phyloP scores from a whole-genome alignment of 192 early-diverging fungal genomes.

The Podila clonocystis region DNA sequence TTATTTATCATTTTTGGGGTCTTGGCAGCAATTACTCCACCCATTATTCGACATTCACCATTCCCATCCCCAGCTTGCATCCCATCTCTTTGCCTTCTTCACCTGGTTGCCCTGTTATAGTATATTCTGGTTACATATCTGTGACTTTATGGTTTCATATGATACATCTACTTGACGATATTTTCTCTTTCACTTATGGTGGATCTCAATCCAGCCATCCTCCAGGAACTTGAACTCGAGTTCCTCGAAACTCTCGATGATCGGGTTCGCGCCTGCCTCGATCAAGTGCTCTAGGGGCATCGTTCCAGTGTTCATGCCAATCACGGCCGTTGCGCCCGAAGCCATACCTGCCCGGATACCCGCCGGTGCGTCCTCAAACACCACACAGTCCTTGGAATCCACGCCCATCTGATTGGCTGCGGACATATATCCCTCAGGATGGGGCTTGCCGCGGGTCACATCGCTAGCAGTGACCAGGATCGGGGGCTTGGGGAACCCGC shows the following conservation, averaged over 20 bases:
- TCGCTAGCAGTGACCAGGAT: conserved; percentile 36
- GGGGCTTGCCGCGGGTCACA: conserved; percentile 50
- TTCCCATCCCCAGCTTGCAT: too few species aligned
- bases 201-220: conserved; percentile 53
- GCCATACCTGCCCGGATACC: conserved; percentile 55
- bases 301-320: conserved; percentile 52
- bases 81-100: too few species aligned
- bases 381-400: conserved; percentile 53
- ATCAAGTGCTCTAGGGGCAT: conserved; percentile 52
- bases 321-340: conserved; percentile 47
- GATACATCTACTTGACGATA: not conserved
- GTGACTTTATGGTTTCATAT: not conserved
- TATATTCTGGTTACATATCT: too few species aligned
- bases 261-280: conserved; percentile 52
- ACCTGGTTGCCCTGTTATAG: too few species aligned
- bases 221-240: conserved; percentile 39
- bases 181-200: not conserved
- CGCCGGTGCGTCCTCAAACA: conserved; percentile 64
- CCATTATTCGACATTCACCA: too few species aligned
- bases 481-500: conserved; percentile 35
- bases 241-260: conserved; percentile 53
- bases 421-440: conserved; percentile 54
- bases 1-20: too few species aligned
- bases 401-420: conserved; percentile 45
- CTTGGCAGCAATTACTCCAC: too few species aligned